Conservation (phyloP, 768 basidiomycete species). For the Lactarius akahatsu region DNA sequence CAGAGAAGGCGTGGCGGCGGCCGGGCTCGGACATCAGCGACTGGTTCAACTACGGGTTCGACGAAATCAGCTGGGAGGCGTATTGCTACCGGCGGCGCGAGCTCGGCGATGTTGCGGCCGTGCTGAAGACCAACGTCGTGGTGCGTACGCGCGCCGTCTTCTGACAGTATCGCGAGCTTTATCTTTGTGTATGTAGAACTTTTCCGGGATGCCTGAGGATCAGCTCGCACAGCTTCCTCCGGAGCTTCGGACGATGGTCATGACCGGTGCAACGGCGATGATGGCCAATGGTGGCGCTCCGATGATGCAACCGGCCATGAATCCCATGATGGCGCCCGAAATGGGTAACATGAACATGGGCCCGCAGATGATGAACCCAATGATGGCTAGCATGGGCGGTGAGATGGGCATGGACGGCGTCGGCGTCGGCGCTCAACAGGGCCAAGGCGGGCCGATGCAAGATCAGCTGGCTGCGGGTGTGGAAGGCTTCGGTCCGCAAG, state of each 20-base stretch:
- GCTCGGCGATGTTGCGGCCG: slow-evolving; percentile 72
- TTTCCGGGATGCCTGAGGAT: slow-evolving; percentile 79
- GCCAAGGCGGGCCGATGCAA: slow-evolving; percentile 24
- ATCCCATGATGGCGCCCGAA: slow-evolving; percentile 31
- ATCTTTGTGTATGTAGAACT: slow-evolving; percentile 55
- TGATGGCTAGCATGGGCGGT: slow-evolving; percentile 78
- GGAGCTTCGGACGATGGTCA: slow-evolving; percentile 83
- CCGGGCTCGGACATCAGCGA: slow-evolving; percentile 93
- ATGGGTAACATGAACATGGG: slow-evolving; percentile 30
- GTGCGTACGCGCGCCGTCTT: slow-evolving; percentile 46
- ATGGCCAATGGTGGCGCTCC: slow-evolving; percentile 61
- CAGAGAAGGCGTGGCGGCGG: slow-evolving; percentile 87
- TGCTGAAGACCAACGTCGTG: slow-evolving; percentile 80
- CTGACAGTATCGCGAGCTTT: not conserved
- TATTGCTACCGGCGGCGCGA: slow-evolving; percentile 86
- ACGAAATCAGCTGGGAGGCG: slow-evolving; percentile 93
- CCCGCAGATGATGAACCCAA: slow-evolving; percentile 49
- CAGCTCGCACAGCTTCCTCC: slow-evolving; percentile 74
- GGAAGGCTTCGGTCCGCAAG: slow-evolving; percentile 23
- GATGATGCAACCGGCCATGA: slow-evolving; percentile 40
- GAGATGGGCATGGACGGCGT: slow-evolving; percentile 55
- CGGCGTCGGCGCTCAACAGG: slow-evolving; percentile 28
- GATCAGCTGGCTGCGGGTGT: slow-evolving; percentile 30
- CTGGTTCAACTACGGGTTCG: slow-evolving; percentile 99
- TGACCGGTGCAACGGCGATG: slow-evolving; percentile 77